Evolutionary conservation across 148 eudicot genomes (phyloP).

Genomic region (Nepenthes mirabilis): DNA sequence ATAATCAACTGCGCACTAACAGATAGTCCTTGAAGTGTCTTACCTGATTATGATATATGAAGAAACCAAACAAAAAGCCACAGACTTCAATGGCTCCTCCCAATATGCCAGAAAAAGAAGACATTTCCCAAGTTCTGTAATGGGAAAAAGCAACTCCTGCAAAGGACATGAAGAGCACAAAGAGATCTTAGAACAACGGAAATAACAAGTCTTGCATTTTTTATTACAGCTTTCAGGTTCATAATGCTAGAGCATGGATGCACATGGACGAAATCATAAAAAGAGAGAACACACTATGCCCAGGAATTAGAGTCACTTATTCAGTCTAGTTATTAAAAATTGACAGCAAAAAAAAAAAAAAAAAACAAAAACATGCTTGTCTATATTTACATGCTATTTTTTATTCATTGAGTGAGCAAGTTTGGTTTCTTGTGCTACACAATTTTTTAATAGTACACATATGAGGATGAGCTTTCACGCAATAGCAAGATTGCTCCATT

Average conservation of each 20-base stretch:
- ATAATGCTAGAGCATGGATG: too few species aligned
- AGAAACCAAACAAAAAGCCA: conserved; percentile 41
- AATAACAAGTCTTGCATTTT: neutral
- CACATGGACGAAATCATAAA: too few species aligned
- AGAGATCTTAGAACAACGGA: neutral
- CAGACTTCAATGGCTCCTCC: conserved; percentile 75
- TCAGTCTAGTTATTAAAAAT: too few species aligned
- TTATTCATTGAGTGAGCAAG: too few species aligned
- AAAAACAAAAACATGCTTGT: too few species aligned
- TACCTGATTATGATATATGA: conserved; percentile 57
- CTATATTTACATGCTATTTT: too few species aligned
- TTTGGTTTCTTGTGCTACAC: too few species aligned
- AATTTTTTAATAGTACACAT: too few species aligned
- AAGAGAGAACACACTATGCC: too few species aligned
- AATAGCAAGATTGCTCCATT: neutral
- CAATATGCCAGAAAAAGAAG: conserved; percentile 49
- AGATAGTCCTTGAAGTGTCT: neutral
- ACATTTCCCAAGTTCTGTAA: conserved; percentile 32
- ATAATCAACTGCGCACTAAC: too few species aligned
- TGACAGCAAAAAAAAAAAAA: too few species aligned
- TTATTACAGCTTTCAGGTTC: neutral
- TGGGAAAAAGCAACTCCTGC: conserved; percentile 82
- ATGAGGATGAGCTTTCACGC: neutral
- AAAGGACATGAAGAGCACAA: conserved; percentile 2
- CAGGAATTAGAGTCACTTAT: too few species aligned